Percentiles rank a stretch among this genome's conserved stretches.
Conservation (phyloP, 1,284 basidiomycete species). For the Marasmius sp. region DNA sequence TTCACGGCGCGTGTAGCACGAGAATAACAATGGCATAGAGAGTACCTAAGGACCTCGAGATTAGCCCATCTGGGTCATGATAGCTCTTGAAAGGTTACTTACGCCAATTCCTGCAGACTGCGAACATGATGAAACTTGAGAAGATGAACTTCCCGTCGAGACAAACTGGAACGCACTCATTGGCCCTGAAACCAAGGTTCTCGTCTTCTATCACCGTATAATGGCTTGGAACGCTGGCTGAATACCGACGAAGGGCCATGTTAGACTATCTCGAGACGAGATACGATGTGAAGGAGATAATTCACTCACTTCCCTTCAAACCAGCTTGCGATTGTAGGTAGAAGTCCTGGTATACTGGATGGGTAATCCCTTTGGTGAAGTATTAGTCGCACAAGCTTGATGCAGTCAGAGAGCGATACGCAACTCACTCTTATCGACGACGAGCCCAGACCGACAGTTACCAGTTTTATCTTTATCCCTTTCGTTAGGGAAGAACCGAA, state of each 20-base stretch:
- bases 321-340: conserved; percentile 37
- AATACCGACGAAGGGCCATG: neutral
- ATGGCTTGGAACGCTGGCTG: conserved; percentile 34
- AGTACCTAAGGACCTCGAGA: conserved; percentile 20
- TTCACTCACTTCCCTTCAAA: conserved; percentile 33
- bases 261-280: neutral
- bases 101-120: conserved; percentile 24
- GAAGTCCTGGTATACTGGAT: conserved; percentile 32
- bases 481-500: conserved; percentile 35
- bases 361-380: conserved; percentile 23
- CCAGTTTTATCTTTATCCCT: conserved; percentile 24
- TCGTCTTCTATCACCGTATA: conserved; percentile 28
- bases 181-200: conserved; percentile 7
- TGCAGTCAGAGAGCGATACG: neutral
- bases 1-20: conserved; percentile 35
- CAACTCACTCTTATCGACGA: conserved; percentile 28
- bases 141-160: neutral
- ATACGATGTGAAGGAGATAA: neutral
- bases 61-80: neutral
- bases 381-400: neutral
- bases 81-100: conserved; percentile 2
- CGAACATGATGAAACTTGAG: neutral
- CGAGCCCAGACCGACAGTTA: conserved; percentile 31
- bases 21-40: conserved; percentile 34
- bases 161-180: conserved; percentile 17